A percentile compares a stretch with the other conserved stretches of the same genome.
These are phyloP conservation scores for Ophiocordyceps sinensis DNA, from an alignment of 2,329 filamentous ascomycete genomes.

Conservation along the genomic window DNA sequence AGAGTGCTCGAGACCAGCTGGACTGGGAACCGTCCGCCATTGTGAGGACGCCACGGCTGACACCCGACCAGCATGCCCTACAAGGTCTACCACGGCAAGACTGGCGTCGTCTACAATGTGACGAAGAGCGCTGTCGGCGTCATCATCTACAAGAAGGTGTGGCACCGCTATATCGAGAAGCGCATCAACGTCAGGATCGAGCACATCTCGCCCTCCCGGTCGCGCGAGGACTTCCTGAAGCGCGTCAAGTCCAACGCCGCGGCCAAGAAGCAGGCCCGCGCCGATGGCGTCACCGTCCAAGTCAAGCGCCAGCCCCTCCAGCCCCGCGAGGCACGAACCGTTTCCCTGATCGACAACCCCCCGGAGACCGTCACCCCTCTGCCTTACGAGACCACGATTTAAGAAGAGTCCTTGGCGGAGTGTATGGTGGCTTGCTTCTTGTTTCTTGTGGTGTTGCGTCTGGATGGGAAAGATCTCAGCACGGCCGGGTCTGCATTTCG, in stretches of 20 bases:
- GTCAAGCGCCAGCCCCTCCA: conserved; percentile 79
- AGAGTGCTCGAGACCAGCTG: conserved; percentile 19
- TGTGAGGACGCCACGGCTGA: conserved; percentile 15
- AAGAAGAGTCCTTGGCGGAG: conserved; percentile 22
- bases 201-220: conserved; percentile 90
- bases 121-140: conserved; percentile 95
- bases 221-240: conserved; percentile 89
- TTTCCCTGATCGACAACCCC: conserved; percentile 68
- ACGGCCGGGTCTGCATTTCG: conserved; percentile 27
- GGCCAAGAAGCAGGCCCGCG: conserved; percentile 87
- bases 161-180: conserved; percentile 99
- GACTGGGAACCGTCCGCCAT: neutral
- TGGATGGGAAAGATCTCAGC: conserved; percentile 28
- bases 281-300: conserved; percentile 71
- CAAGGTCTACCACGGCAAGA: conserved; percentile 99
- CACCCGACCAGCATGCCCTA: conserved; percentile 66
- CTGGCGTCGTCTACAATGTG: conserved; percentile 96
- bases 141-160: conserved; percentile 99
- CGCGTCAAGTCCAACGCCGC: conserved; percentile 93
- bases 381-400: conserved; percentile 97
- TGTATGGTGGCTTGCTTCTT: conserved; percentile 19
- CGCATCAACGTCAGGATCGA: conserved; percentile 98
- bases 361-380: conserved; percentile 87
- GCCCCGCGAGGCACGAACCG: conserved; percentile 68
- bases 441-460: conserved; percentile 28